A percentile compares a stretch with the other conserved stretches of the same genome.
Conservation (phyloP, 73 alveolate genomes). For the Paramecium sonneborni region DNA sequence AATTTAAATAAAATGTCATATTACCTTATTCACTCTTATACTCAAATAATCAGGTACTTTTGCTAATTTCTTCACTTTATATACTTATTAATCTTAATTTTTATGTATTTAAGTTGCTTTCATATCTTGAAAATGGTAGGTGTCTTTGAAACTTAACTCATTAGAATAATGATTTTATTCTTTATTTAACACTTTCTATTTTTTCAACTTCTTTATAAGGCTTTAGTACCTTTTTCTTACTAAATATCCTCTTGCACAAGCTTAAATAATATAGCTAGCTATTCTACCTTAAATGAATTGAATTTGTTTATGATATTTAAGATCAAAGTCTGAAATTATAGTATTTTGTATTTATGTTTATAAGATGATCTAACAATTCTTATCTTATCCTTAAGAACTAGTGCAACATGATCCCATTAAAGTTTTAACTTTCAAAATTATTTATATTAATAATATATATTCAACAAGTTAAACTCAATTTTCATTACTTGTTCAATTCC, state of each 20-base stretch:
- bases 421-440: background rate
- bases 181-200: background rate
- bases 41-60: constrained; percentile 5
- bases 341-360: constrained; percentile 12
- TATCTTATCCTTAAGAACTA: background rate
- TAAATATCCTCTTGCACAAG: background rate
- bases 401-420: constrained; percentile 23
- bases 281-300: background rate
- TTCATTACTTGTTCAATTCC: background rate
- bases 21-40: background rate
- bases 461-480: background rate
- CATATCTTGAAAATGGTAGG: background rate
- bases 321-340: background rate
- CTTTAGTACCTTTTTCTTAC: background rate
- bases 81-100: background rate
- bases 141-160: background rate
- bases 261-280: background rate
- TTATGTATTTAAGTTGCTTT: background rate
- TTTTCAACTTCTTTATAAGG: background rate
- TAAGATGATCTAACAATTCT: background rate
- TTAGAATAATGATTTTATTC: background rate
- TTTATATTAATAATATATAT: background rate
- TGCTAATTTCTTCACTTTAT: background rate
- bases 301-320: background rate
- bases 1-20: background rate